Conservation (phyloP, 1,284 basidiomycete species). For the Marasmius oreades region DNA sequence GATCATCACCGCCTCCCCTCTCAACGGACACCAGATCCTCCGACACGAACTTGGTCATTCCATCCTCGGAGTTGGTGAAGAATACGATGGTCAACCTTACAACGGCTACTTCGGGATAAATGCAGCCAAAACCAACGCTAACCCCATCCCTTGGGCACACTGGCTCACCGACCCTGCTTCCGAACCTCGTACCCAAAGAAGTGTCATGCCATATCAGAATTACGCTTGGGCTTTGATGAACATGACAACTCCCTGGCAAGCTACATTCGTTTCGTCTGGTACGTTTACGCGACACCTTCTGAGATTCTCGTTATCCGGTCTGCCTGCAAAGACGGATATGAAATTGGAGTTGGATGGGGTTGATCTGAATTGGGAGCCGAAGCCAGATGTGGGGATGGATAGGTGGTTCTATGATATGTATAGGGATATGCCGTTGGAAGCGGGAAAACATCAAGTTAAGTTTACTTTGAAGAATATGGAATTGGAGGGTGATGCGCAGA, state of each 20-base stretch:
- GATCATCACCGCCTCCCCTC: constrained; percentile 74
- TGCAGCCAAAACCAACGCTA: constrained; percentile 42
- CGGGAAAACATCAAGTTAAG: constrained; percentile 41
- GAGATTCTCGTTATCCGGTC: constrained; percentile 72
- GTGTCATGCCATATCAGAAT: constrained; percentile 70
- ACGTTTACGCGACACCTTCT: constrained; percentile 61
- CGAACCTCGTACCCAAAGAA: constrained; percentile 55
- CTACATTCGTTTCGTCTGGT: constrained; percentile 66
- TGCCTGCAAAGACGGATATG: constrained; percentile 57
- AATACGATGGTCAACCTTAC: constrained; percentile 79
- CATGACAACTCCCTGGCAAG: constrained; percentile 51
- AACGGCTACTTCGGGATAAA: constrained; percentile 74
- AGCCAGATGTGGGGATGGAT: constrained; percentile 55
- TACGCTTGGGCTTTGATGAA: constrained; percentile 78
- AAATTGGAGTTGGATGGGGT: constrained; percentile 58
- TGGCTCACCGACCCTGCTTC: constrained; percentile 53
- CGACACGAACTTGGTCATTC: constrained; percentile 84
- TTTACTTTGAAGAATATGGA: constrained; percentile 56
- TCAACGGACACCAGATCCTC: constrained; percentile 76
- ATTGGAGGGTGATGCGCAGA: constrained; percentile 56
- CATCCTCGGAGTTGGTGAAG: constrained; percentile 79
- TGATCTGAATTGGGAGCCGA: constrained; percentile 57
- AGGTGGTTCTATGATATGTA: constrained; percentile 71
- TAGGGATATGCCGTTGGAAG: constrained; percentile 32
- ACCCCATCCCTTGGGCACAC: constrained; percentile 63